Base-by-base conservation (phyloP, 805 yeast genomes). In the Saturnispora sanitii region DNA sequence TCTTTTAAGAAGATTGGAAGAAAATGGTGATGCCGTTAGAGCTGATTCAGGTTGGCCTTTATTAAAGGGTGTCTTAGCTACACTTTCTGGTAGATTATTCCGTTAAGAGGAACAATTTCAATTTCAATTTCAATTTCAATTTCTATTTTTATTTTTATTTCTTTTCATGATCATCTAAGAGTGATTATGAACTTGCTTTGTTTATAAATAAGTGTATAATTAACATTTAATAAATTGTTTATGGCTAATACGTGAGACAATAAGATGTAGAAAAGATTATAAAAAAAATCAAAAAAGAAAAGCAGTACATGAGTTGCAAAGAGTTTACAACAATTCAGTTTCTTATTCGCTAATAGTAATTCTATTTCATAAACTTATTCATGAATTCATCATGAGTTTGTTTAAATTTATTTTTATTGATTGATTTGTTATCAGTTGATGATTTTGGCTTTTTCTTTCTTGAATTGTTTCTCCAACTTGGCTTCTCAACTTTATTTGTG, bases 11-110 rank as follows among this genome's bases (percentile, higher is more conserved):
- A 76, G 97, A 65, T 68, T 88, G 47, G 96, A 88, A 65, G 97
- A 88, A 65, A 88, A 88, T 57, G 96, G 96, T 19, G 96, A 88
- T 61, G 94, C 95, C 8, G 94, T 85, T 6, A 79, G 90, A 66
- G 70, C 71, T 42, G 92, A 82, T 60, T 80, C 79, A 48, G 92
- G 94, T n/a, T 72, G 77, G 68, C 82, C 82, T 37, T 69, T 83
- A 51, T 64, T 82, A 33, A 75, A 70, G 52, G 77, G 76, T 30
- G 76, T 78, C 16, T 25, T 60, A 15, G 52, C 55, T 28, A 61
- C 71, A 19, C 49, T 67, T 37, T 44, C 38, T 27, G 54, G 52
- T 28, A 66, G 67, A 50, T 16, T 58, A 7, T 13, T 40, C 21
- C 34, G 38, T 17, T 34, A 28, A 12, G 8, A 27, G n/a, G 30